phyloP scores from a whole-genome alignment of 2,329 filamentous ascomycete species.

The Cercospora berteroae region DNA sequence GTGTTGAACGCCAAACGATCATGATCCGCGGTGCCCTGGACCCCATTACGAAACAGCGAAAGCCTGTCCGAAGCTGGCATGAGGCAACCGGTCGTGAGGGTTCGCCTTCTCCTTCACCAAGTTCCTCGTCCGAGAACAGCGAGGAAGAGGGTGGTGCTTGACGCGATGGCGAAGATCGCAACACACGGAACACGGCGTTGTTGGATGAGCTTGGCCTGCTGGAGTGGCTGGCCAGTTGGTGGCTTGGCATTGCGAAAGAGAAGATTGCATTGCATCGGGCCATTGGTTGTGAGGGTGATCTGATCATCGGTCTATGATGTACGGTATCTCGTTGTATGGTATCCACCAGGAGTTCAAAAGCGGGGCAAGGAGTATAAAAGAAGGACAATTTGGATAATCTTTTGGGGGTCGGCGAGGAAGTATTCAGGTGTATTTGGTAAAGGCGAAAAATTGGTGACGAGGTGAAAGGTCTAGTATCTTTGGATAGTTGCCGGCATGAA shows the following conservation, averaged over 20 bases:
- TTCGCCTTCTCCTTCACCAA: not conserved
- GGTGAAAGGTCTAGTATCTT: not conserved
- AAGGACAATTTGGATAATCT: not conserved
- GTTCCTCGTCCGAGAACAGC: not conserved
- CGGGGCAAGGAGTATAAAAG: not conserved
- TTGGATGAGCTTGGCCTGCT: not conserved
- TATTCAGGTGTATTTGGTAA: not conserved
- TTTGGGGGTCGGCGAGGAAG: not conserved
- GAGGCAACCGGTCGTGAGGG: conserved; percentile 18
- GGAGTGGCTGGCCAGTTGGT: not conserved
- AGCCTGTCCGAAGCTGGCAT: conserved; percentile 24
- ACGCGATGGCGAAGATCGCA: not conserved
- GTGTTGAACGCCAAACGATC: conserved; percentile 35
- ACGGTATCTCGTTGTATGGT: not conserved
- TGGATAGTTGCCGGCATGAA: not conserved
- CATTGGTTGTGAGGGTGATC: not conserved
- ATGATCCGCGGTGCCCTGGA: conserved; percentile 35
- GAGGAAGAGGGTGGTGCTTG: not conserved
- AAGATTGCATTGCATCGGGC: not conserved
- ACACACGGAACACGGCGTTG: not conserved
- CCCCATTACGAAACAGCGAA: conserved; percentile 15
- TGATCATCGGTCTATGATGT: not conserved
- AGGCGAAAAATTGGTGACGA: not conserved
- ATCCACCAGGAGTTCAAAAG: not conserved
- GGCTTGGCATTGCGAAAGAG: not conserved